Base-by-base conservation (phyloP, 345 rosid genomes). In the Sapria himalayana region DNA sequence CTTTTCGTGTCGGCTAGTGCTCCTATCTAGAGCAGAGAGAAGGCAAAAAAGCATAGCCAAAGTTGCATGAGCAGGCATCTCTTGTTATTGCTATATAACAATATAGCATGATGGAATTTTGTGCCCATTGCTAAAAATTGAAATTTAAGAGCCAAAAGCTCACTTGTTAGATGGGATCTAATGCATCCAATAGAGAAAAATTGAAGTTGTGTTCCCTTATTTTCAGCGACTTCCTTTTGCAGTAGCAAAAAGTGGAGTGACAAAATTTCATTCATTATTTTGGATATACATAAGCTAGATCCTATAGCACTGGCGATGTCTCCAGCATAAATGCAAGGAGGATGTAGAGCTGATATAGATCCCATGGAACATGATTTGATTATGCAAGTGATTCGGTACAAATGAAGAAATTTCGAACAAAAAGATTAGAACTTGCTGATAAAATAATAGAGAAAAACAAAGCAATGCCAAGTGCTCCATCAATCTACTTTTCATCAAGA, bases 21-120 rank as follows among this genome's bases (percentile, higher is more conserved):
- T 32, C 27, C 29, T 45, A n/a, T 32, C 49, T 18, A 29, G 18
- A 45, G 18, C 37, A 5, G 33, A 45, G 39, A 45, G 49, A 45
- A 31, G 49, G 19, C 27, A 4, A 32, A 45, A 45, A 45, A 45
- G 35, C 13, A 18, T 22, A 12, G 15, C 4, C 2, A 11, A 43
- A 43, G 29, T n/a, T 21, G 2, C 44, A 21, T 40, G 31, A 40
- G 44, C 0, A 2, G 18, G 19, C 44, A 21, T 40, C 7, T n/a
- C n/a, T n/a, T n/a, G n/a, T n/a, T 40, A 22, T 22, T 37, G 41
- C 19, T 37, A 18, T 10, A 15, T 9, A 37, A 37, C 13, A 18
- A 3, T 7, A 18, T 12, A 18, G 22, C 41, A 37, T 5, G 13
- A 37, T n/a, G n/a, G n/a, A n/a, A n/a, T n/a, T n/a, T n/a, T n/a